A percentile compares a stretch with the other conserved stretches of the same genome.
These are phyloP conservation scores for Ceratocystis diversiconidia DNA, from an alignment of 2,329 filamentous ascomycete genomes.

Conservation along the genomic window DNA sequence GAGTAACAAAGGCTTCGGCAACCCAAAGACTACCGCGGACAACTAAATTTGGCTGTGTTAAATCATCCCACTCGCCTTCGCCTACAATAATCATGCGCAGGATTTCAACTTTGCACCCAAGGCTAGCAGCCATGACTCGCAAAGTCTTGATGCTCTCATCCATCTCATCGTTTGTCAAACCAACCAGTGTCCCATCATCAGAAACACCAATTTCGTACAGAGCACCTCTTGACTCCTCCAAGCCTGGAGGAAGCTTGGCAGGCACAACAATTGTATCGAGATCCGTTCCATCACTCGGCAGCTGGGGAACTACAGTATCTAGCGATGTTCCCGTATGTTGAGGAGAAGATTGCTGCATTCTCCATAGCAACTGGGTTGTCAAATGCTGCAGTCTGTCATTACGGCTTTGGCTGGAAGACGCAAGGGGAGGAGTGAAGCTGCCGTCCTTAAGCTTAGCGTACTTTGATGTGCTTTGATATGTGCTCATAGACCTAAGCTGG, in stretches of 20 bases:
- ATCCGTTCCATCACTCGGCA: constrained; percentile 50
- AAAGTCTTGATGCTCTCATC: constrained; percentile 78
- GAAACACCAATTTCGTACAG: constrained; percentile 94
- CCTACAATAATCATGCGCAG: constrained; percentile 73
- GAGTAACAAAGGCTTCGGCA: constrained; percentile 77
- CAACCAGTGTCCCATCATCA: constrained; percentile 83
- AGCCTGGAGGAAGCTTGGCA: constrained; percentile 52
- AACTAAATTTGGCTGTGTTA: constrained; percentile 21
- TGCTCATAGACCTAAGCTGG: constrained; percentile 58
- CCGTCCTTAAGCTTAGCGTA: constrained; percentile 13
- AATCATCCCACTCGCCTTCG: constrained; percentile 54
- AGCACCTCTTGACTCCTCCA: constrained; percentile 87
- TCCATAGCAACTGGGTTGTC: constrained; percentile 89
- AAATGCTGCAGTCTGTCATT: constrained; percentile 79
- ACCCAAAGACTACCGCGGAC: constrained; percentile 53
- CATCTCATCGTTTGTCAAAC: constrained; percentile 79
- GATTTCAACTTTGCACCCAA: constrained; percentile 75
- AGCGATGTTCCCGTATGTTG: constrained; percentile 71
- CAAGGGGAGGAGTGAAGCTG: constrained; percentile 24
- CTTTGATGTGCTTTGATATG: constrained; percentile 25
- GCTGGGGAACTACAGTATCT: constrained; percentile 57
- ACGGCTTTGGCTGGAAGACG: constrained; percentile 50
- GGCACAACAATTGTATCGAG: constrained; percentile 34
- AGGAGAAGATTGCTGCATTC: constrained; percentile 84
- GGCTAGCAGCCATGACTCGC: constrained; percentile 76